Evolutionary conservation across 306 rosid genomes (phyloP), one percentile per base, ranked within the genome.

Genomic region (Lathyrus tuberosus): DNA sequence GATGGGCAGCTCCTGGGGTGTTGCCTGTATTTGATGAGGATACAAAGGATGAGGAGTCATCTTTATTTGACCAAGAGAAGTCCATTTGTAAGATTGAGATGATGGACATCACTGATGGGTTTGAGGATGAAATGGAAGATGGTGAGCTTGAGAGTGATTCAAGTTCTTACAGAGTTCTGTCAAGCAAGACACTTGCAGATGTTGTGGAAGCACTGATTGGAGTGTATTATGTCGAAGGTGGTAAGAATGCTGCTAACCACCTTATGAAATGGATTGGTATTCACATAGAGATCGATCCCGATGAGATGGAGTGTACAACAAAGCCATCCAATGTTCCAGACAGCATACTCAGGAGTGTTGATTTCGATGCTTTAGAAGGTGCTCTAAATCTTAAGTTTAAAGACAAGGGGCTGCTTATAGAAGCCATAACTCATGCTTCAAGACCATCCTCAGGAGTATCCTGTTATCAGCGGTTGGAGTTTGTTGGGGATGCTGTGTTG

Each of bases 1-100:
- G 97, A 75, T 94, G 99, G 99, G 96, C 96, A 68, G 95, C 99
- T 75, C 99, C 99, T 38, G 99, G 99, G 81, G 99, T 94, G 66
- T 83, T 88, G 67, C 99, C 99, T 6, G 92, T 94, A 57, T 94
- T 82, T 63, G 99, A 94, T 67, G 97, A 94, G 84, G 97, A 86
- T 82, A 83, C 83, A 5, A 91, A 87, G 78, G 99, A 94, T 46
- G 97, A 79, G 70, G 97, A 91, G 28, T 85, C 95, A 40, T 84
- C 89, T 80, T 84, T 94, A 66, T 91, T 88, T 77, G 97, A 86
- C 66, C 87, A 81, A 72, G 96, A 85, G 5, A 76, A 67, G 58
- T 59, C 82, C 43, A 58, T 69, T 76, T 47, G 67, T 60, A 87
- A 83, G 73, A 75, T 68, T 38, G 73, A 53, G 79, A 74, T 65